Base-by-base conservation (phyloP, 192 early-diverging fungal species). In the Coemansia sp. region DNA sequence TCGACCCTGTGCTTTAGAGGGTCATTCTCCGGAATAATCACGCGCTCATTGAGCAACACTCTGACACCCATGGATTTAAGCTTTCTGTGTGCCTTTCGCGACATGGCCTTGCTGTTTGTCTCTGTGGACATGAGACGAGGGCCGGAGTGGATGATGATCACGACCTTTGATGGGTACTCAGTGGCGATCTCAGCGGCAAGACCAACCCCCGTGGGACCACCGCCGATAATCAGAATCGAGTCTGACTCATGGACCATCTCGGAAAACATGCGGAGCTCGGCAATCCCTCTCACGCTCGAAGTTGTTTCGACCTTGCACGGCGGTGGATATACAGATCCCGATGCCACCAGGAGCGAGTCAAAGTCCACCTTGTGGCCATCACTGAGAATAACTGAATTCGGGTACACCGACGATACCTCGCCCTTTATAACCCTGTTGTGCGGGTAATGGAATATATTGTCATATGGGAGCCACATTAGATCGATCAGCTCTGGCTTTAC, bases 171-270 rank as follows among this genome's bases (percentile, higher is more conserved):
- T 4, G 77, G 77, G 37, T 76, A 79, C 46, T 63, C 77, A 1
- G 82, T 76, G 8, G 73, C 73, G 26, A 83, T 83, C 71, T 95
- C 94, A 1, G 84, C 89, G 7, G 92, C 91, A 63, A 93, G 59
- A 61, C 94, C 94, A 35, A 92, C 71, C 34, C 90, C 94, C 9
- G 89, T 87, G 15, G 89, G 87, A 20, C 92, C 92, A 25, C 87
- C 92, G 40, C 92, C 92, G 39, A 89, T 86, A 9, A 94, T 71
- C 15, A 92, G 40, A 21, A 91, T 77, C 28, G 82, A 84, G 45
- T 85, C 76, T 9, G 88, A 81, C 29, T 75, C 58, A 21, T 70
- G 71, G 61, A 93, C 87, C 62, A 85, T 79, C 16, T 82, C 73
- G 34, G 67, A 71, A 42, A 67, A 76, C 45, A 57, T 46, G 52